Conservation (phyloP, 2,329 filamentous ascomycete species). For the Venturia pyrina region DNA sequence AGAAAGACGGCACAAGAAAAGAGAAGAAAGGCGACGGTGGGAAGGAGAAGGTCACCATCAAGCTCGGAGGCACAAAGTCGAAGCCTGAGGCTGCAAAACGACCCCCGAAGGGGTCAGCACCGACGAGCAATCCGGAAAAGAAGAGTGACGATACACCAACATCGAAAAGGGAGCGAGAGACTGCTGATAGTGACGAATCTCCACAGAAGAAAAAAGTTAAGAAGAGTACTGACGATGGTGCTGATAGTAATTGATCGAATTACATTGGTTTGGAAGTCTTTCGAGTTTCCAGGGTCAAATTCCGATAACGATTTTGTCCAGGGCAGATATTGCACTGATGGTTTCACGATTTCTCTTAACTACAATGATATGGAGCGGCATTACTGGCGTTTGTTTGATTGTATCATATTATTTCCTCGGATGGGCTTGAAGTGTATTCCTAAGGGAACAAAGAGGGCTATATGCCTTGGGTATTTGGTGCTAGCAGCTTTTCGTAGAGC, state of each 20-base stretch:
- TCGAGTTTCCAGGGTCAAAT: too few species aligned
- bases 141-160: neutral
- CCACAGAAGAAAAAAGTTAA: neutral
- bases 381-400: neutral
- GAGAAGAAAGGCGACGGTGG: conserved; percentile 7
- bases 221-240: neutral
- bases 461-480: neutral
- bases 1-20: conserved; percentile 11
- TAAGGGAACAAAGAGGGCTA: neutral
- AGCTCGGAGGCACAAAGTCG: neutral
- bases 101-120: neutral
- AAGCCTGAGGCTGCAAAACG: conserved; percentile 6
- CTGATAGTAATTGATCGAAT: neutral
- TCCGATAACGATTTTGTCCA: too few species aligned
- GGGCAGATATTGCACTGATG: neutral
- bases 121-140: conserved; percentile 6
- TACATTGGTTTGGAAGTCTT: too few species aligned
- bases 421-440: neutral
- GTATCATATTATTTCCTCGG: neutral
- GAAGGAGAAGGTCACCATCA: conserved; percentile 12
- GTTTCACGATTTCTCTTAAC: neutral
- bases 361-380: neutral
- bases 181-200: neutral
- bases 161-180: conserved; percentile 2
- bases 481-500: neutral